Base-by-base conservation (phyloP, 2,329 filamentous ascomycete genomes). In the Sporothrix mexicana region DNA sequence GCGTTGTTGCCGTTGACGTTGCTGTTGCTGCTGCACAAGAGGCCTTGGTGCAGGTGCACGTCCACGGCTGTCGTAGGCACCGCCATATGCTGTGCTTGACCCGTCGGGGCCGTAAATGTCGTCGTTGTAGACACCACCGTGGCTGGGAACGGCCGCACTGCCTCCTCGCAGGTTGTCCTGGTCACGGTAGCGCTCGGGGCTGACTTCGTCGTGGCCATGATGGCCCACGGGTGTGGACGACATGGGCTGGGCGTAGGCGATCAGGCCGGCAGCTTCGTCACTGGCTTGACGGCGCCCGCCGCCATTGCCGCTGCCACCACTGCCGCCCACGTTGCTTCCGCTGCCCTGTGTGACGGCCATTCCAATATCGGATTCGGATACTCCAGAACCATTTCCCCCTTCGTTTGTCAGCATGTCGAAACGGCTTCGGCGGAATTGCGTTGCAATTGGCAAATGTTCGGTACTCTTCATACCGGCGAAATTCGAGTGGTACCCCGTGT, bases 361-460 rank as follows among this genome's bases (percentile, higher is more conserved):
- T 2, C 62, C 66, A 15, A 45, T 57, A 0, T 30, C 67, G 25
- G 25, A 45, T 36, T 20, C 49, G 20, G 51, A 30, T 15, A 15
- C 17, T 9, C 69, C 55, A 0, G 51, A 61, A 41, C 61, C 57
- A 43, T 57, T 49, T 25, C 25, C 47, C 30, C 69, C 66, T 47
- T 67, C 57, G 15, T 53, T 23, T 53, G 55, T 69, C 51, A 76
- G 67, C 69, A 71, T 76, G 70, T 76, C 74, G 73, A 78, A 79
- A 12, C 76, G 75, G 72, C 78, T 79, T 74, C 76, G 74, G 64
- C 82, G 80, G 74, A 83, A 83, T 74, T 83, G 77, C 43, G 77
- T 78, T 1, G 81, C 81, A 73, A 83, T 83, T 20, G 81, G 82
- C 55, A 84, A 76, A 59, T 82, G 80, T 57, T 82, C 81, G 43